Conservation (phyloP, 306 rosid genomes). For the Potentilla sterilis region DNA sequence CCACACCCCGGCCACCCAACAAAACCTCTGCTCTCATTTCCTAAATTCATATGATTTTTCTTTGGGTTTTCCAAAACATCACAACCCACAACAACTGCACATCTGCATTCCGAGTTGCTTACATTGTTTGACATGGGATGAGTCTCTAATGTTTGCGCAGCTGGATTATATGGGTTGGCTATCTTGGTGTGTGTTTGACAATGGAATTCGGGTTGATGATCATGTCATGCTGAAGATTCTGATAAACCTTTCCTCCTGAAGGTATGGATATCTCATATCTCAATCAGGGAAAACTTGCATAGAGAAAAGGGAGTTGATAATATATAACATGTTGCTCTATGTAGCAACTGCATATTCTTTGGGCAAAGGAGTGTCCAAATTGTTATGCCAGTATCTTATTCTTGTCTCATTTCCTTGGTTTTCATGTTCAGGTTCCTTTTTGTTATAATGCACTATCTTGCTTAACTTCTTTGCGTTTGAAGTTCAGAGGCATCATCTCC, state of each 20-base stretch:
- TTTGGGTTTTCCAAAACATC: conserved; percentile 16
- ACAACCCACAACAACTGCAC: not conserved
- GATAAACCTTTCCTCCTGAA: conserved; percentile 15
- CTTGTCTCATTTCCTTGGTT: conserved; percentile 13
- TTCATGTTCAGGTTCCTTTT: not conserved
- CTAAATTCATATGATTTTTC: not conserved
- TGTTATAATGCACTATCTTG: not conserved
- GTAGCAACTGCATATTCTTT: conserved; percentile 17
- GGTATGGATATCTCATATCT: not conserved
- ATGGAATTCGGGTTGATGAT: not conserved
- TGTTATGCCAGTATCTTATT: not conserved
- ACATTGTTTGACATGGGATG: conserved; percentile 16
- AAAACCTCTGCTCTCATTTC: conserved; percentile 31
- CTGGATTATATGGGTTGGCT: conserved; percentile 10
- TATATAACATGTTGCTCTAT: not conserved
- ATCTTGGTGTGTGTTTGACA: not conserved
- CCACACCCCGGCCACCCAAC: conserved; percentile 25
- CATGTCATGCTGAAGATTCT: conserved; percentile 7
- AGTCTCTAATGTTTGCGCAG: not conserved
- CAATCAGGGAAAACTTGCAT: not conserved
- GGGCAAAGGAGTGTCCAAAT: conserved; percentile 4
- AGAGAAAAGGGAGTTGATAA: not conserved
- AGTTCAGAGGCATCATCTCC: conserved; percentile 21
- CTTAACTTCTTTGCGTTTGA: conserved; percentile 17
- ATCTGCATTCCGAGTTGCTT: not conserved